A percentile compares a stretch with the other conserved stretches of the same genome.
phyloP scores from a whole-genome alignment of 2,329 filamentous ascomycete species.

The Epichloe glyceriae region DNA sequence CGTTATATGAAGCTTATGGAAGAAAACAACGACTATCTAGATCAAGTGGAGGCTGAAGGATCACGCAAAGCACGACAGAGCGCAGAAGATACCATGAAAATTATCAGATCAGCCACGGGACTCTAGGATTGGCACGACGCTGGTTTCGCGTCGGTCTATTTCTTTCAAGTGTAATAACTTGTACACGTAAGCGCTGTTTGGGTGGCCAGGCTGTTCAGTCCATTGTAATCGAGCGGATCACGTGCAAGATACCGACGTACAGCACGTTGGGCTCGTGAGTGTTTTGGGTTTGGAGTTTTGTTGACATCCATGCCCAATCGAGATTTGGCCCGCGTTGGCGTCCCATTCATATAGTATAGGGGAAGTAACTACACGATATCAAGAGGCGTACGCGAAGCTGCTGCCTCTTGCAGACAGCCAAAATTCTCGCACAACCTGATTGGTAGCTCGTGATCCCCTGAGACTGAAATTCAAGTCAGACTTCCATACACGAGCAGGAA shows the following conservation, averaged over 20 bases:
- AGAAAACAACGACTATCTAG: slow-evolving; percentile 37
- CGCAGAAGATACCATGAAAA: slow-evolving; percentile 44
- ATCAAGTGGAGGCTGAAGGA: slow-evolving; percentile 45
- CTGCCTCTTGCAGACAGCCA: slow-evolving; percentile 55
- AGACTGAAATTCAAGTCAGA: slow-evolving; percentile 30
- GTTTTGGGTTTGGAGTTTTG: background rate
- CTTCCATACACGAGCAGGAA: background rate
- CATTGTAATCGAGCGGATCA: background rate
- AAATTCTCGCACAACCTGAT: slow-evolving; percentile 56
- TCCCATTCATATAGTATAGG: background rate
- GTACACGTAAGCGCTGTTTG: background rate
- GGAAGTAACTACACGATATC: background rate
- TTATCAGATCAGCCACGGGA: slow-evolving; percentile 39
- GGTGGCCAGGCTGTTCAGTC: background rate
- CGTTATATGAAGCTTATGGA: slow-evolving; percentile 40
- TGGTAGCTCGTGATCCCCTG: slow-evolving; percentile 50
- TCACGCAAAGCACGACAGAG: slow-evolving; percentile 46
- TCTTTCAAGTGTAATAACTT: background rate
- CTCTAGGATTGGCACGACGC: slow-evolving; percentile 17
- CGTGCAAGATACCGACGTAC: background rate
- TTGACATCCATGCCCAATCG: background rate
- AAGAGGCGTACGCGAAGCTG: slow-evolving; percentile 49
- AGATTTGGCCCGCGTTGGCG: background rate
- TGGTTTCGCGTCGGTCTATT: background rate
- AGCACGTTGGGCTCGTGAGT: background rate